phyloP scores from a whole-genome alignment of 176 grass and related monocot genomes.

The Ensete ventricosum region DNA sequence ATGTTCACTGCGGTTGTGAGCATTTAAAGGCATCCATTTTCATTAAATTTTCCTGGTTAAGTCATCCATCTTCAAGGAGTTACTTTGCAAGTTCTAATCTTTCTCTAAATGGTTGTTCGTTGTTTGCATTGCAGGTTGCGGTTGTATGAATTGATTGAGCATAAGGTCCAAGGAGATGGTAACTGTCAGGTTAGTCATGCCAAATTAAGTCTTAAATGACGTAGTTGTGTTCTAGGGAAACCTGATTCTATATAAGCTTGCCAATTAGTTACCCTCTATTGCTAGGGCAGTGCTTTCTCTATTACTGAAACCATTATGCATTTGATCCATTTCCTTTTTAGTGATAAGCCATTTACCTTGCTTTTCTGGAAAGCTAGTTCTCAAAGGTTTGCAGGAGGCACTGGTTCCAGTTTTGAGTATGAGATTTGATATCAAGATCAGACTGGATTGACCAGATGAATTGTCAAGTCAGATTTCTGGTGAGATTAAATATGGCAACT shows the following conservation, averaged over 20 bases:
- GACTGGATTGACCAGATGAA: no score
- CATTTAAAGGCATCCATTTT: neutral
- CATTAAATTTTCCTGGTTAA: neutral
- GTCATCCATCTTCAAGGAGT: neutral
- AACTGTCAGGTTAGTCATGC: conserved; percentile 82
- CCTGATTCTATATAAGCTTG: neutral
- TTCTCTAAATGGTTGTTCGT: neutral
- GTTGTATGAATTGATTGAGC: conserved; percentile 72
- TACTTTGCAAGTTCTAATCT: neutral
- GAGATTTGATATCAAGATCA: no score
- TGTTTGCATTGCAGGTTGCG: conserved; percentile 47
- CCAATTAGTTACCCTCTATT: neutral
- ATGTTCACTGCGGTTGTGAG: neutral
- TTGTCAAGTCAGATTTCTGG: no score
- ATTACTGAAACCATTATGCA: neutral
- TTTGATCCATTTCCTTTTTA: neutral
- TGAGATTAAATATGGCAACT: no score
- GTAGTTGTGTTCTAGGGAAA: neutral
- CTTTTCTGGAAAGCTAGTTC: neutral
- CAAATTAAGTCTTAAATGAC: conserved; percentile 4
- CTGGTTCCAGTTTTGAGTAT: no score
- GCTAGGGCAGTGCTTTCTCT: neutral
- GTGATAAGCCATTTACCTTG: neutral
- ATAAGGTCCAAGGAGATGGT: conserved; percentile 92
- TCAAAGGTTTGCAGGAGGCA: neutral